Percentiles rank a stretch among this genome's conserved stretches.
Evolutionary conservation across 352 stramenopile species (phyloP).

Genomic region (Phytophthora niederhauseri): DNA sequence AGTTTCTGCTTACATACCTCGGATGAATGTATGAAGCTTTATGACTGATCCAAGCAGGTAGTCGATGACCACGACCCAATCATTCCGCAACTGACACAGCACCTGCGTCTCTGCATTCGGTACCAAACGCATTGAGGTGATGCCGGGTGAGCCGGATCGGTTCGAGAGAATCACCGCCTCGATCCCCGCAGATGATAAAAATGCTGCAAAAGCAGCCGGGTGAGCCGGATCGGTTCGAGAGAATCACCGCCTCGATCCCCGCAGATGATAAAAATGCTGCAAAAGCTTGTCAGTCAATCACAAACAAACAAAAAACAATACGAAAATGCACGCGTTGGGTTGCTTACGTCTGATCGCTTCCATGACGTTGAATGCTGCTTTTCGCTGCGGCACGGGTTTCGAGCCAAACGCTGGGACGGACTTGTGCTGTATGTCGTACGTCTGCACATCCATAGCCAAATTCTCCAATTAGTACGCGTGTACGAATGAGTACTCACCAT

Average conservation of each 20-base stretch:
- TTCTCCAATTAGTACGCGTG: not conserved
- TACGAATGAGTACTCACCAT: not conserved
- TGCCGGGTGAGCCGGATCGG: constrained; percentile 34
- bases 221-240: constrained; percentile 34
- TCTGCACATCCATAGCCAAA: constrained; percentile 34
- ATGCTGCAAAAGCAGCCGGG: constrained; percentile 36
- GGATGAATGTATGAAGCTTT: constrained; percentile 65
- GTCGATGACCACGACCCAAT: constrained; percentile 73
- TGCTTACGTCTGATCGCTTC: constrained; percentile 58
- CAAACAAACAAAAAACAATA: too few relatives aligned
- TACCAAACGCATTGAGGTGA: constrained; percentile 51
- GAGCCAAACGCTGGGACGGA: constrained; percentile 71
- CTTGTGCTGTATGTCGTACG: constrained; percentile 68
- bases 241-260: constrained; percentile 35
- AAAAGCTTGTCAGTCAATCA: not conserved
- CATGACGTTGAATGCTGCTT: constrained; percentile 45
- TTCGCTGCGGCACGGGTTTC: constrained; percentile 59
- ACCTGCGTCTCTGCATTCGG: constrained; percentile 47
- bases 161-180: constrained; percentile 39
- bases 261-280: constrained; percentile 37
- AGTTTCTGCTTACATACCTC: constrained; percentile 32
- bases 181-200: constrained; percentile 35
- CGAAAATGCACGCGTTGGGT: not conserved
- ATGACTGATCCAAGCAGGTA: constrained; percentile 39
- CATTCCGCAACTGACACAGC: constrained; percentile 70